Percentiles rank a stretch among this genome's conserved stretches.
Conservation (phyloP, 352 stramenopile genomes). For the Pythium aristosporum region DNA sequence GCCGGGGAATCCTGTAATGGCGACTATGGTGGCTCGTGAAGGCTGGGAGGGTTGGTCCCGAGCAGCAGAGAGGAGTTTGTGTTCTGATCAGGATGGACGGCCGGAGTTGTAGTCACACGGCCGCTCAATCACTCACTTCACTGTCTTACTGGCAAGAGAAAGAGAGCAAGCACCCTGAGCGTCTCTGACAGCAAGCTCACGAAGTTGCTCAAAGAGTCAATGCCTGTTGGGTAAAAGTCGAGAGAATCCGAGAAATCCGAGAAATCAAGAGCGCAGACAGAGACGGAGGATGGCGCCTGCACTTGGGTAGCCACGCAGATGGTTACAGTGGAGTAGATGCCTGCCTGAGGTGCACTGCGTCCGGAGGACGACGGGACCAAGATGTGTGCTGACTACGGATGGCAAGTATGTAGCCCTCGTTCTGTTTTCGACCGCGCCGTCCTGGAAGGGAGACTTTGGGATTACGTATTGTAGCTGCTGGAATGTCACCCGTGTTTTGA, state of each 20-base stretch:
- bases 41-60: neutral
- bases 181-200: neutral
- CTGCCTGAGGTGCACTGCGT: neutral
- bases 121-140: neutral
- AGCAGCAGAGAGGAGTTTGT: too few species aligned
- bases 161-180: neutral
- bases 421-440: neutral
- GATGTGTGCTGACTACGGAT: neutral
- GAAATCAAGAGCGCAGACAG: conserved; percentile 19
- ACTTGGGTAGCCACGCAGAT: conserved; percentile 19
- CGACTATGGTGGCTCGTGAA: conserved; percentile 26
- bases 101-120: neutral
- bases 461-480: neutral
- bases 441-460: neutral
- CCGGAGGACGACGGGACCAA: neutral
- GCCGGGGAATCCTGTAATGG: conserved; percentile 35
- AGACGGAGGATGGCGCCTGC: conserved; percentile 12
- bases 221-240: conserved; percentile 3
- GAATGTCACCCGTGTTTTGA: conserved; percentile 10
- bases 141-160: neutral
- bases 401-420: neutral
- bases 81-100: conserved; percentile 28
- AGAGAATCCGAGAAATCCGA: conserved; percentile 1
- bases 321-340: neutral
- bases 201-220: conserved; percentile 1